Base-by-base conservation (phyloP, 2,329 filamentous ascomycete species). In the Aquanectria penicillioides region DNA sequence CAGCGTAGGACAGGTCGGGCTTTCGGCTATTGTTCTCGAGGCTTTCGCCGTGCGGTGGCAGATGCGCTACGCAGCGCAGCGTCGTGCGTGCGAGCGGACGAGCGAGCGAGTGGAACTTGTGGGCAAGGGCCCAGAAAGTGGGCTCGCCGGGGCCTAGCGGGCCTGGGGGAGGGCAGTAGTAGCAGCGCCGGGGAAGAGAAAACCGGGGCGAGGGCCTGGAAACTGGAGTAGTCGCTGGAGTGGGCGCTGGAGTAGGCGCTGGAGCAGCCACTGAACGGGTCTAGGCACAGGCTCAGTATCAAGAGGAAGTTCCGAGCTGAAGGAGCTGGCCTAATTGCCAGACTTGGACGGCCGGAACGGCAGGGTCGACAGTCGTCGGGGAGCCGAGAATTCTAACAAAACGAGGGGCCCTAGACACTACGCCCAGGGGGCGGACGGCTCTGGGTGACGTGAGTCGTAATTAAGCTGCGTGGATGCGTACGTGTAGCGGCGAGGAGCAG, bases 11-110 rank as follows among this genome's bases (percentile, higher is more conserved):
- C 20, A 34, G n/a, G 38, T 46, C 44, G 33, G 40, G 47, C 22
- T 34, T 43, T 58, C 55, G 55, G 55, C 36, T 53, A 48, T 29
- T 36, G 43, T 52, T 34, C 47, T 51, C 40, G 23, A 56, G 41
- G 43, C 49, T 36, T 44, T 52, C 41, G 49, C 49, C 29, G 44
- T 26, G 20, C 15, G 28, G 44, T 26, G 38, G 26, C 41, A 26
- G 41, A 31, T 46, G 41, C 41, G 41, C 33, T n/a, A n/a, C n/a
- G n/a, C n/a, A n/a, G n/a, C n/a, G n/a, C n/a, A n/a, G n/a, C n/a
- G n/a, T n/a, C n/a, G n/a, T n/a, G n/a, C n/a, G n/a, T n/a, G n/a
- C n/a, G n/a, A n/a, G n/a, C n/a, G n/a, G n/a, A n/a, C n/a, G n/a
- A n/a, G n/a, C n/a, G n/a, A n/a, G n/a, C 10, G 34, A 7, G 34